Percentiles rank a stretch among this genome's conserved stretches.
Evolutionary conservation across 768 basidiomycete species (phyloP).

Genomic region (Tubosaeta sp.): DNA sequence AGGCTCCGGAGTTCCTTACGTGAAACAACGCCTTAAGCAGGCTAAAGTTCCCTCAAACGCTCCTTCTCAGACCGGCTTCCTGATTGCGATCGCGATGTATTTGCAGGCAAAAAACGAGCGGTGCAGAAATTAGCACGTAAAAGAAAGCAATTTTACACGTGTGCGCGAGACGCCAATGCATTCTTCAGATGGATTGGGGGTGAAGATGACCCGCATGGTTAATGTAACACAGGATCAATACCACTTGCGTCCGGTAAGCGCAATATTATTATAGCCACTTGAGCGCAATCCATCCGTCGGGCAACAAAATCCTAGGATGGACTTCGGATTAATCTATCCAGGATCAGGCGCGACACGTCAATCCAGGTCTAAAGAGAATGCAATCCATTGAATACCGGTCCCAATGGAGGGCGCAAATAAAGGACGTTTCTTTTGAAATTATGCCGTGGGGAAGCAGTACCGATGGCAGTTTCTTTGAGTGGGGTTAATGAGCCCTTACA

Average conservation of each 20-base stretch:
- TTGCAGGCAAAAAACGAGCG: slow-evolving; percentile 40
- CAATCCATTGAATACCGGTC: slow-evolving; percentile 48
- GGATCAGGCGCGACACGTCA: slow-evolving; percentile 21
- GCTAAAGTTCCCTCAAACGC: slow-evolving; percentile 2
- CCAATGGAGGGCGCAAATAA: slow-evolving; percentile 67
- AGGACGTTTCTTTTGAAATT: slow-evolving; percentile 78
- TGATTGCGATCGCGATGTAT: slow-evolving; percentile 40
- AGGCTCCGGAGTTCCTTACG: slow-evolving; percentile 9
- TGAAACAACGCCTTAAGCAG: slow-evolving; percentile 4
- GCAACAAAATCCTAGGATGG: not conserved
- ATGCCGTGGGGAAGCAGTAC: slow-evolving; percentile 58
- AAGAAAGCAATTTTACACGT: slow-evolving; percentile 41
- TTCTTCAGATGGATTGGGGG: slow-evolving; percentile 51
- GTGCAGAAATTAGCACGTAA: slow-evolving; percentile 45
- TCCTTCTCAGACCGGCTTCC: slow-evolving; percentile 13
- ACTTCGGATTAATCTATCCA: slow-evolving; percentile 1
- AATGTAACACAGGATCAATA: not conserved
- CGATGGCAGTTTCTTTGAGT: slow-evolving; percentile 70
- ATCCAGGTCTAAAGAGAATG: slow-evolving; percentile 58
- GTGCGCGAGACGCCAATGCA: slow-evolving; percentile 40
- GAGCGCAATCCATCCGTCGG: slow-evolving; percentile 7
- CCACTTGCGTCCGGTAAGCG: slow-evolving; percentile 38
- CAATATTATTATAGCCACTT: slow-evolving; percentile 25
- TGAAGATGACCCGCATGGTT: not conserved
- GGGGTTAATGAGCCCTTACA: slow-evolving; percentile 49